Conservation (phyloP, 2,329 filamentous ascomycete genomes). For the Ascomycota sp. region DNA sequence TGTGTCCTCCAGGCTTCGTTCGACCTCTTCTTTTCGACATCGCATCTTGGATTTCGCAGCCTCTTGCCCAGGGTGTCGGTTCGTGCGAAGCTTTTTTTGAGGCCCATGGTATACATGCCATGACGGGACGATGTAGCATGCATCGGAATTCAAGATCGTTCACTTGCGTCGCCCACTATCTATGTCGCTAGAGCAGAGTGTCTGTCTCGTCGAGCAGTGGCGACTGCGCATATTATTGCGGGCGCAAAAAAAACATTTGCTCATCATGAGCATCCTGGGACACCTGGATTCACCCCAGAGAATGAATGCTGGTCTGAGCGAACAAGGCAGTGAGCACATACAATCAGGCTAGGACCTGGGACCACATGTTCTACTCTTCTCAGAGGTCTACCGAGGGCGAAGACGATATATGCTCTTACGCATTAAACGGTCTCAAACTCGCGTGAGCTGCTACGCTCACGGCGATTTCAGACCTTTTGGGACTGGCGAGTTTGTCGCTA, state of each 20-base stretch:
- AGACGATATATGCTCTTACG: too few relatives aligned
- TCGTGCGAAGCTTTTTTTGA: too few relatives aligned
- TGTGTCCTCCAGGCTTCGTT: conserved; percentile 49
- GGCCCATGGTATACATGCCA: too few relatives aligned
- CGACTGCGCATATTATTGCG: too few relatives aligned
- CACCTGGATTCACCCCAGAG: conserved; percentile 2
- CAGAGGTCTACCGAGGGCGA: not conserved
- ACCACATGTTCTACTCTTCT: not conserved
- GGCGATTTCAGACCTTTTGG: not conserved
- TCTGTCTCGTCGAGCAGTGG: too few relatives aligned
- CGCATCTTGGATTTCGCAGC: conserved; percentile 12
- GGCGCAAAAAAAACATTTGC: conserved; percentile 1
- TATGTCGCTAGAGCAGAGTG: too few relatives aligned
- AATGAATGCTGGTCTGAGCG: conserved; percentile 12
- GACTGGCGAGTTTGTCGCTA: not conserved
- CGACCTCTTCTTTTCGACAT: conserved; percentile 29
- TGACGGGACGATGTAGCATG: too few relatives aligned
- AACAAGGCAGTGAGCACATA: conserved; percentile 32
- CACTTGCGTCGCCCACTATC: too few relatives aligned
- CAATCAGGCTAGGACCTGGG: not conserved
- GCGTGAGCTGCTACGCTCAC: too few relatives aligned
- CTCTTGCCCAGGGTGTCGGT: not conserved
- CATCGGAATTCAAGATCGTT: too few relatives aligned
- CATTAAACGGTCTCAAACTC: too few relatives aligned
- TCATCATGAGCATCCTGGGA: conserved; percentile 1